Evolutionary conservation across 1,139 yeast genomes (phyloP), one percentile per base, ranked within the genome.

Genomic region (Sugiyamaella xylanicola): DNA sequence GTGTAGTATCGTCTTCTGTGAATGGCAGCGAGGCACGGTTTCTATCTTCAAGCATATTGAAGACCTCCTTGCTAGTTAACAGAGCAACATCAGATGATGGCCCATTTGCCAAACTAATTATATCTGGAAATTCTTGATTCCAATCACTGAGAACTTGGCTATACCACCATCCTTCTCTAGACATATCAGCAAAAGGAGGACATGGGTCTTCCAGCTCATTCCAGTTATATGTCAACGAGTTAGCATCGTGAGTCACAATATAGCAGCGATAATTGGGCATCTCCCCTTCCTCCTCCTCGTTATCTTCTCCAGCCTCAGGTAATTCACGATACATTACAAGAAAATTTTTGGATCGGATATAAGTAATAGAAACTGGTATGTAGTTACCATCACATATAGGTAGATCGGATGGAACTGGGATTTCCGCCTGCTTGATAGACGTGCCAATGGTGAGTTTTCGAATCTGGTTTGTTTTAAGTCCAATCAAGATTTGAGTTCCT

Each of bases 11-110:
- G 51, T 81, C 86, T 1, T 78, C 85, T 15, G 81, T 84, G 61
- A 88, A 74, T 0, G 96, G 96, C 60, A 88, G 75, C 13, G 81
- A 79, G 0, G 96, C 93, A 53, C 87, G 77, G 61, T 82, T 82
- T 2, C 84, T 75, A 65, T 90, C 97, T 62, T 86, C 87, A 2
- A 79, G 70, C 20, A 85, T 83, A 37, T 67, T 72, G 43, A 77
- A 68, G 15, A 69, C 60, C 2, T 70, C 71, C 1, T 68, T 63
- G 1, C 70, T 64, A 0, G 78, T 69, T 17, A 77, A 58, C 0
- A 85, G 63, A 0, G 83, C 72, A 7, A 86, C 66, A 56, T 87
- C 93, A 2, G 86, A 78, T 0, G 93, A 82, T 35, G 82, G 76
- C 0, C 91, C 81, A 1, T 86, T 80, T 0, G 87, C 80, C 0